Conservation (phyloP, 2,329 filamentous ascomycete species). For the Alternaria infectoria region DNA sequence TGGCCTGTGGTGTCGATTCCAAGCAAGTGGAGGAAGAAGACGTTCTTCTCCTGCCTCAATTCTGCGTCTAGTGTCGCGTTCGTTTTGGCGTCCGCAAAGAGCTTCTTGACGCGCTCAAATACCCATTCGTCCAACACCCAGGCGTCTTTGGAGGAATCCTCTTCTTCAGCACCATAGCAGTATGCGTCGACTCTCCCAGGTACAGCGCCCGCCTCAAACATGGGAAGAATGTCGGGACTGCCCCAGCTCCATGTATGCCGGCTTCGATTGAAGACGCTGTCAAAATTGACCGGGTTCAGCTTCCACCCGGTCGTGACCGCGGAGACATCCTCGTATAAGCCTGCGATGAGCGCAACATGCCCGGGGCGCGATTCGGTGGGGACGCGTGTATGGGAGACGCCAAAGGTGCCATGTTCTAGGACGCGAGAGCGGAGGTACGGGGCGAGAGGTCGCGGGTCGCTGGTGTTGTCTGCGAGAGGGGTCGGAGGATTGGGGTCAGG, state of each 20-base stretch:
- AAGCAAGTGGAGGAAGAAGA: slow-evolving; percentile 94
- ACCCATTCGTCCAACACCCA: slow-evolving; percentile 89
- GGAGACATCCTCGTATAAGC: slow-evolving; percentile 96
- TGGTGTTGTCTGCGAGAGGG: slow-evolving; percentile 62
- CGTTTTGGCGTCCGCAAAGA: slow-evolving; percentile 80
- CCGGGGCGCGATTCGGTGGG: slow-evolving; percentile 96
- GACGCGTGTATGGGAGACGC: slow-evolving; percentile 94
- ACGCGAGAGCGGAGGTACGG: slow-evolving; percentile 91
- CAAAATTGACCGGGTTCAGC: slow-evolving; percentile 96
- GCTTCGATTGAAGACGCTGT: slow-evolving; percentile 97
- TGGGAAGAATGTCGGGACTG: slow-evolving; percentile 93
- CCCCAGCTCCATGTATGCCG: slow-evolving; percentile 99
- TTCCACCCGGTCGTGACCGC: slow-evolving; percentile 98
- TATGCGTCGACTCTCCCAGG: slow-evolving; percentile 87
- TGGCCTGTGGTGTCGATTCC: slow-evolving; percentile 93
- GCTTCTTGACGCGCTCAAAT: slow-evolving; percentile 86
- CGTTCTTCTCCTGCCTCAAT: slow-evolving; percentile 81
- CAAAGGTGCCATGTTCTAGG: slow-evolving; percentile 89
- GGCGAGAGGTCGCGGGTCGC: slow-evolving; percentile 79
- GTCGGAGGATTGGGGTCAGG: slow-evolving; percentile 71
- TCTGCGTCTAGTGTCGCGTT: slow-evolving; percentile 77
- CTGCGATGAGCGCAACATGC: slow-evolving; percentile 95
- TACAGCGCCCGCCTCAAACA: slow-evolving; percentile 94
- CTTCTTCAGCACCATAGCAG: slow-evolving; percentile 80
- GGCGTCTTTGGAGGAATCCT: slow-evolving; percentile 88